These are phyloP conservation scores for Quercus tomentella DNA, from an alignment of 331 rosid species.

Conservation along the genomic window DNA sequence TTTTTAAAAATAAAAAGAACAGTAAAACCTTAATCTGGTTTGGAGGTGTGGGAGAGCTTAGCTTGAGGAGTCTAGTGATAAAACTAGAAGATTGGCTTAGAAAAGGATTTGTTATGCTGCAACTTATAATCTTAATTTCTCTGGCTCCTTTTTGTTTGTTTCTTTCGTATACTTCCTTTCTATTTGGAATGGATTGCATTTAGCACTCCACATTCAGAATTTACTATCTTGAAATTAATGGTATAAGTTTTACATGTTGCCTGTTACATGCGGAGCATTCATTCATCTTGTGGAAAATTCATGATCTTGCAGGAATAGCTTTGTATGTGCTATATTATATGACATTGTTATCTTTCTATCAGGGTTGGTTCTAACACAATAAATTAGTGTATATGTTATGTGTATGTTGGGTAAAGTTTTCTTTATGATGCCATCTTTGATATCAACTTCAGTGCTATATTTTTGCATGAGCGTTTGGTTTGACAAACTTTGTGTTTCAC, in stretches of 20 bases:
- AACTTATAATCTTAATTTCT: neutral
- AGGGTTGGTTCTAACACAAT: no score
- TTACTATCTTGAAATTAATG: neutral
- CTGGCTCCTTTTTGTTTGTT: neutral
- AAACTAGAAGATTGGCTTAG: neutral
- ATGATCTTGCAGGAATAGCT: no score
- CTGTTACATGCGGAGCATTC: neutral
- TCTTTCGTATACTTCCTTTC: neutral
- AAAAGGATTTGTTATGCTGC: neutral
- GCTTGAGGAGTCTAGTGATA: neutral
- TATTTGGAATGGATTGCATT: neutral
- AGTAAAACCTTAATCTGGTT: neutral
- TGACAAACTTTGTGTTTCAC: slow-evolving; percentile 19
- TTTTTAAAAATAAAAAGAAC: no score
- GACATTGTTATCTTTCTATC: no score
- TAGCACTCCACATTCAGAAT: neutral
- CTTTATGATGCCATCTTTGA: neutral
- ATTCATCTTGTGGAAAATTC: neutral
- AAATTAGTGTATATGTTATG: neutral
- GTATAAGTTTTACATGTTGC: no score
- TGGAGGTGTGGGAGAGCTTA: neutral
- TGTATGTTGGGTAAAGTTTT: neutral
- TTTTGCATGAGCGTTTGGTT: neutral
- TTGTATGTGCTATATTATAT: no score
- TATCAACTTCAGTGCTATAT: neutral